Conservation (phyloP, 768 basidiomycete species). For the Termitomyces sp. region DNA sequence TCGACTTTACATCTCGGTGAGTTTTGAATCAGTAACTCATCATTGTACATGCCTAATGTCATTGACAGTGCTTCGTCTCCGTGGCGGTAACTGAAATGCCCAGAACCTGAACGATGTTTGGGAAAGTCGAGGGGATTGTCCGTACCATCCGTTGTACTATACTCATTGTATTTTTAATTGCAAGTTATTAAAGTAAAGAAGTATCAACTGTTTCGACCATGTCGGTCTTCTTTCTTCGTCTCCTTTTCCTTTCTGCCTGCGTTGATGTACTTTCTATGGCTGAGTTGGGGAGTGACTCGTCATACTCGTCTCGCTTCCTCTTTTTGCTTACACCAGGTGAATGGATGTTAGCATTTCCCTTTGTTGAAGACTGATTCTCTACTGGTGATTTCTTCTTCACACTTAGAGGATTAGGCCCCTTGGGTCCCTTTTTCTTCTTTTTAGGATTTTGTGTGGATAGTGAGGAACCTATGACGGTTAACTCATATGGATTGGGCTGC, state of each 20-base stretch:
- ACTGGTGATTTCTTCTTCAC: slow-evolving; percentile 65
- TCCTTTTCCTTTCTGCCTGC: slow-evolving; percentile 22
- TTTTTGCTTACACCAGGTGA: slow-evolving; percentile 32
- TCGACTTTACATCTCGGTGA: slow-evolving; percentile 57
- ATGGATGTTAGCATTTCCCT: slow-evolving; percentile 2
- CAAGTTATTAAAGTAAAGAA: not conserved
- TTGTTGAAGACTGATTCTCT: slow-evolving; percentile 5
- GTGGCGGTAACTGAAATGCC: slow-evolving; percentile 58
- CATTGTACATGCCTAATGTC: not conserved
- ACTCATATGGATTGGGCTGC: slow-evolving; percentile 47
- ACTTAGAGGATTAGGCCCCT: slow-evolving; percentile 90
- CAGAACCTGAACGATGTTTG: not conserved
- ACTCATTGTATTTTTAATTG: not conserved
- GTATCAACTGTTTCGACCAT: not conserved
- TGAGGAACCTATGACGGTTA: slow-evolving; percentile 35
- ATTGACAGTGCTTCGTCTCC: slow-evolving; percentile 62
- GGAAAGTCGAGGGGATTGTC: not conserved
- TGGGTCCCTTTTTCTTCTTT: slow-evolving; percentile 68
- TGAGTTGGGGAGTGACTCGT: not conserved
- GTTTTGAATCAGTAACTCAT: not conserved
- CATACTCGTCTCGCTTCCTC: slow-evolving; percentile 14
- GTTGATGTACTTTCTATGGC: not conserved
- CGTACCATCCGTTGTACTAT: too few relatives aligned
- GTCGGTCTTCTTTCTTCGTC: slow-evolving; percentile 14
- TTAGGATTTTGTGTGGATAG: slow-evolving; percentile 32